Evolutionary conservation across 768 basidiomycete species (phyloP).

Genomic region (Suillus paluster): DNA sequence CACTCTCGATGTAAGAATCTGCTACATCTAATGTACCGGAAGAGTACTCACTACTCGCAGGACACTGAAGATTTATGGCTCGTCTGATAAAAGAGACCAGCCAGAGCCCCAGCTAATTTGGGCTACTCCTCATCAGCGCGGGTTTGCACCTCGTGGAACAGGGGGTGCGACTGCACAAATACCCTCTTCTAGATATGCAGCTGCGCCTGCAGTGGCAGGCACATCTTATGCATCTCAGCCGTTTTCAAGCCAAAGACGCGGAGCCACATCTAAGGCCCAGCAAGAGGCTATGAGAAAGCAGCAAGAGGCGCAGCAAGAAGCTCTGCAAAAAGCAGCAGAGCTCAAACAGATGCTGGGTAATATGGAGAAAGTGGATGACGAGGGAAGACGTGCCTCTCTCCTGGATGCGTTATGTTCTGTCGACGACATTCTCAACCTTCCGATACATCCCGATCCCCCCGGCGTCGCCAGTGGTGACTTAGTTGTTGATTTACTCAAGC

Average conservation of each 20-base stretch:
- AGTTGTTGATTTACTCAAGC: conserved; percentile 74
- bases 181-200: conserved; percentile 18
- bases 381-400: conserved; percentile 69
- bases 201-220: conserved; percentile 19
- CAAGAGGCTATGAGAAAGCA: conserved; percentile 39
- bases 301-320: conserved; percentile 60
- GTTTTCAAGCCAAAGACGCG: conserved; percentile 22
- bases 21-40: not conserved
- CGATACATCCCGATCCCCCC: conserved; percentile 73
- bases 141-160: conserved; percentile 43
- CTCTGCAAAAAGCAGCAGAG: conserved; percentile 64
- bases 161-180: conserved; percentile 20
- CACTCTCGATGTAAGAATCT: conserved; percentile 60
- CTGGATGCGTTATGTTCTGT: conserved; percentile 70
- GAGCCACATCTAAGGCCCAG: conserved; percentile 36
- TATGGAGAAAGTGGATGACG: conserved; percentile 80
- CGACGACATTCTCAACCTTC: conserved; percentile 75
- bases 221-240: conserved; percentile 15
- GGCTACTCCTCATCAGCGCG: conserved; percentile 74
- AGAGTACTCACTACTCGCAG: conserved; percentile 37
- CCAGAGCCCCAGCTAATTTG: conserved; percentile 72
- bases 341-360: conserved; percentile 64
- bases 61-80: conserved; percentile 73
- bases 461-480: conserved; percentile 68
- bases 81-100: conserved; percentile 57